Percentiles rank a stretch among this genome's conserved stretches.
Evolutionary conservation across 306 rosid genomes (phyloP).

Genomic region (Elaeagnus macrophylla): DNA sequence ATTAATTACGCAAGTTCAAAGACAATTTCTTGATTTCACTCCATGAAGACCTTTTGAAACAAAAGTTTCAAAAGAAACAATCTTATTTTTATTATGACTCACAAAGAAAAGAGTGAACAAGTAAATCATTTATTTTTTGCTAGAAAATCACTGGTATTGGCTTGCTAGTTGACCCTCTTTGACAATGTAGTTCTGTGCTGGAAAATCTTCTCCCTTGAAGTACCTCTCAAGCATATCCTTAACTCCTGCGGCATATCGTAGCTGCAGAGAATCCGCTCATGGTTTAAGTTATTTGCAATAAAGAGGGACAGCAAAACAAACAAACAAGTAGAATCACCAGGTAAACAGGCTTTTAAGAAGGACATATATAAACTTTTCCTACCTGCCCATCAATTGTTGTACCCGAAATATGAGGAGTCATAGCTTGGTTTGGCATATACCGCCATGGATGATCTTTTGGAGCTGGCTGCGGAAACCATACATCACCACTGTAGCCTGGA

Average conservation of each 20-base stretch:
- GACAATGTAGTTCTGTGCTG: slow-evolving; percentile 84
- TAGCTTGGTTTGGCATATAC: slow-evolving; percentile 93
- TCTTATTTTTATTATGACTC: slow-evolving; percentile 11
- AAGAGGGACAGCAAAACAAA: not conserved
- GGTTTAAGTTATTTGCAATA: slow-evolving; percentile 4
- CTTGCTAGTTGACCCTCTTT: slow-evolving; percentile 84
- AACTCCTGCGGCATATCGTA: slow-evolving; percentile 83
- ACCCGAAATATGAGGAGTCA: slow-evolving; percentile 96
- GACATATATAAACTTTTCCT: not conserved
- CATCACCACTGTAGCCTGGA: slow-evolving; percentile 92
- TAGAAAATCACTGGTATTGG: slow-evolving; percentile 55
- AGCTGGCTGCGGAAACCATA: slow-evolving; percentile 93
- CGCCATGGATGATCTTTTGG: slow-evolving; percentile 99
- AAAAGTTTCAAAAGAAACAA: not conserved
- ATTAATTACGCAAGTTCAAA: too few species aligned
- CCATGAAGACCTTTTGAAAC: not conserved
- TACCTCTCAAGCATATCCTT: slow-evolving; percentile 91
- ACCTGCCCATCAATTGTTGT: slow-evolving; percentile 99
- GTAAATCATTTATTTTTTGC: slow-evolving; percentile 1
- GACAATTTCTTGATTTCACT: too few species aligned
- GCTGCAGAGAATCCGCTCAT: slow-evolving; percentile 25
- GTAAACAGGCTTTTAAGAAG: too few species aligned
- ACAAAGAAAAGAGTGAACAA: slow-evolving; percentile 2
- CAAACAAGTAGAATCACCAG: not conserved
- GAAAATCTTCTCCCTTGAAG: slow-evolving; percentile 88